A percentile compares a stretch with the other conserved stretches of the same genome.
These are phyloP conservation scores for Amylocystis lapponica DNA, from an alignment of 768 basidiomycete genomes.

Conservation along the genomic window DNA sequence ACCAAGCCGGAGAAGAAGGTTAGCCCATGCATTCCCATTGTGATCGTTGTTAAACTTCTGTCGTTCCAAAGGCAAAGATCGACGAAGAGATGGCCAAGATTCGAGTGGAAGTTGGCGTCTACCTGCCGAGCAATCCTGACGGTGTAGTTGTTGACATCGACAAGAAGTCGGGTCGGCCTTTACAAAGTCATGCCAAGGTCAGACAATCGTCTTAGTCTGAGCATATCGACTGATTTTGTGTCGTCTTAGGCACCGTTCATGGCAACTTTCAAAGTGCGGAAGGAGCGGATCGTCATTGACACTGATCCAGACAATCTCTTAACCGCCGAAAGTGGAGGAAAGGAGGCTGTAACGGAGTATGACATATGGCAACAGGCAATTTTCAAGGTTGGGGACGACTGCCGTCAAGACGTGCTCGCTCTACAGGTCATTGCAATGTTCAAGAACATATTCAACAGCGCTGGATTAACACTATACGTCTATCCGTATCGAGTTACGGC, in stretches of 20 bases:
- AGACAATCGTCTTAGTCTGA: background rate
- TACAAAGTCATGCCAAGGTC: slow-evolving; percentile 98
- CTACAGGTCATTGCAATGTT: slow-evolving; percentile 99
- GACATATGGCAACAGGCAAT: slow-evolving; percentile 98
- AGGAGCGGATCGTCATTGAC: slow-evolving; percentile 65
- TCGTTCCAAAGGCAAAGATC: slow-evolving; percentile 99
- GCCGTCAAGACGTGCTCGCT: slow-evolving; percentile 96
- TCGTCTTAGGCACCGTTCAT: slow-evolving; percentile 90
- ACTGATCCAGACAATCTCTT: slow-evolving; percentile 71
- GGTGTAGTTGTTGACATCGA: slow-evolving; percentile 96
- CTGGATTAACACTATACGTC: slow-evolving; percentile 87
- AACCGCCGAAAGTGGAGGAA: slow-evolving; percentile 51
- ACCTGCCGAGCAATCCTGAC: slow-evolving; percentile 95
- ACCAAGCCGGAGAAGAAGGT: slow-evolving; percentile 97
- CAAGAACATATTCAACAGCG: slow-evolving; percentile 90
- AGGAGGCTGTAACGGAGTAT: slow-evolving; percentile 50
- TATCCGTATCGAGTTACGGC: slow-evolving; percentile 97
- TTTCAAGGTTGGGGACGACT: slow-evolving; percentile 99
- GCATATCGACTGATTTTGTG: background rate
- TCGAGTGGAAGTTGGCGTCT: slow-evolving; percentile 88
- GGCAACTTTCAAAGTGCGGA: slow-evolving; percentile 98
- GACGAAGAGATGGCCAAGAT: slow-evolving; percentile 99
- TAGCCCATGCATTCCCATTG: slow-evolving; percentile 2
- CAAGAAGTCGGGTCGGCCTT: slow-evolving; percentile 89
- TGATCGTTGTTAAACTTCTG: slow-evolving; percentile 5